Base-by-base conservation (phyloP, 1,284 basidiomycete species). In the Singerocomus inundabilis region DNA sequence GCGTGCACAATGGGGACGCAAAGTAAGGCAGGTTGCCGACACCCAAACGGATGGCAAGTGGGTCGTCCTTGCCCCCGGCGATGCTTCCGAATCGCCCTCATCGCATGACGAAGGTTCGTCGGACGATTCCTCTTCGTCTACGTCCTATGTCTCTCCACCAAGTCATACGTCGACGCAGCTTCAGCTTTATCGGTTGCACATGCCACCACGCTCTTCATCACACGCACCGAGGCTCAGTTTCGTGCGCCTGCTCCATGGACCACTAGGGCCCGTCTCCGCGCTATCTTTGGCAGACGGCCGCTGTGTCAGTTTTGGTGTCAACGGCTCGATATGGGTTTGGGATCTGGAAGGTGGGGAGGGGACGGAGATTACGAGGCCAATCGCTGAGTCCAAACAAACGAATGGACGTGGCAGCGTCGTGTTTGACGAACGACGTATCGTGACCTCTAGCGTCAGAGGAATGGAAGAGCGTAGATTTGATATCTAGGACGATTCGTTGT, bases 31-130 rank as follows among this genome's bases (percentile, higher is more conserved):
- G 13, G 81, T 91, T 29, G 79, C 81, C 18, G 84, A 82, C 54
- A 83, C 78, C 13, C 82, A 88, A 60, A 88, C 88, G 8, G 88
- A 91, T 59, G 88, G 88, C 8, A 89, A 88, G 70, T 91, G 87
- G 84, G 81, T 91, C 41, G 82, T 91, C 9, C 74, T 91, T 39
- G 88, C 84, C 8, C 81, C 86, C 6, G 80, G 74, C 2, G 75
- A 80, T 34, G 55, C 61, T 6, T 58, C 57, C 28, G 54, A 43
- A 31, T 11, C 44, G 8, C 25, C 45, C 1, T 37, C 49, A 4
- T 39, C 48, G 4, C 28, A 41, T 54, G 48, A 54, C 52, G 38
- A 58, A 46, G 46, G 46, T n/a, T 47, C 51, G 46, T 51, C 51
- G 45, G 48, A 57, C 24, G 39, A 52, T 60, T 49, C 64, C 10